Percentiles rank a stretch among this genome's conserved stretches.
Evolutionary conservation across 768 basidiomycete genomes (phyloP).

Genomic region (Porphyrellus cyaneotinctus): DNA sequence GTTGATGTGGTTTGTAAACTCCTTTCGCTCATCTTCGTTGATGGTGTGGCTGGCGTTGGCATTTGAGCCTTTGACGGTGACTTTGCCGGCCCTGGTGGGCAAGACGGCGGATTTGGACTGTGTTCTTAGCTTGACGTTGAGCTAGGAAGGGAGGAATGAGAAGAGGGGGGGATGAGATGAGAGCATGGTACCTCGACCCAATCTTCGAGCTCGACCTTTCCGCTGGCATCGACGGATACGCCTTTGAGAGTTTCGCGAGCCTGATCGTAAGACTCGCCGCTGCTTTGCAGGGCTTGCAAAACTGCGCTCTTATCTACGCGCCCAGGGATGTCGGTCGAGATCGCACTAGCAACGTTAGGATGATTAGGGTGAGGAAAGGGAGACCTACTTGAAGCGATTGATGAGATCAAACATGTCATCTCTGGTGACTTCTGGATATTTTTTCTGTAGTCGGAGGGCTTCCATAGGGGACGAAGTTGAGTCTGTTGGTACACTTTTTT

Average conservation of each 20-base stretch:
- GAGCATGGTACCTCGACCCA: conserved; percentile 80
- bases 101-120: conserved; percentile 43
- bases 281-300: conserved; percentile 69
- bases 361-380: background rate
- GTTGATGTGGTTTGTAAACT: conserved; percentile 99
- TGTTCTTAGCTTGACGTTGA: conserved; percentile 75
- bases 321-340: conserved; percentile 76
- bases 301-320: conserved; percentile 80
- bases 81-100: conserved; percentile 76
- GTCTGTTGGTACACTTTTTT: background rate
- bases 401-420: conserved; percentile 96
- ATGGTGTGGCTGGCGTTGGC: conserved; percentile 96
- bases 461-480: conserved; percentile 51
- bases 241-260: conserved; percentile 88
- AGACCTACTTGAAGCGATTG: conserved; percentile 90
- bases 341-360: conserved; percentile 43
- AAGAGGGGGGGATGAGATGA: conserved; percentile 15
- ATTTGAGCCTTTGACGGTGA: conserved; percentile 91
- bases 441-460: conserved; percentile 82
- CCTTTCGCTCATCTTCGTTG: conserved; percentile 91
- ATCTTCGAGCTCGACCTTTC: conserved; percentile 95
- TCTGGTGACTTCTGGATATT: conserved; percentile 84
- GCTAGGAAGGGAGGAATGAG: conserved; percentile 38
- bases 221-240: conserved; percentile 91
- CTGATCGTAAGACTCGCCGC: conserved; percentile 87